Conservation (phyloP, 2,329 filamentous ascomycete species). For the Diplodia seriata region DNA sequence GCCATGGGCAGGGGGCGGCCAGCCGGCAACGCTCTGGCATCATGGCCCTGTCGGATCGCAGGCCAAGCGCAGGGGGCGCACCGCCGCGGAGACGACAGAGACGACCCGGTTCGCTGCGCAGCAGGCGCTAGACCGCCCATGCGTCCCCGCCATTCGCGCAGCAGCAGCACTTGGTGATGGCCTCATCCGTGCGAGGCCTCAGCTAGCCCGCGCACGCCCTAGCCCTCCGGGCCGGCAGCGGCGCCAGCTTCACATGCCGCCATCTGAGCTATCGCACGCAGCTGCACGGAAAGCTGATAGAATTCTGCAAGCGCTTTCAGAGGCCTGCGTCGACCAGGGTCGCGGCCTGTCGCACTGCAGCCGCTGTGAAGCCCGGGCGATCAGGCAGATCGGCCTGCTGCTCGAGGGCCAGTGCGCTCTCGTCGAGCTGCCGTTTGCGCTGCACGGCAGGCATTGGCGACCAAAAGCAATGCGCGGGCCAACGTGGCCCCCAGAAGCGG, state of each 20-base stretch:
- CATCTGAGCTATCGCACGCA: slow-evolving; percentile 27
- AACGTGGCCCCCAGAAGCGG: slow-evolving; percentile 8
- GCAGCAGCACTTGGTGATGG: background rate
- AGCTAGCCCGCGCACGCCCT: background rate
- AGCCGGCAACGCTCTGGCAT: slow-evolving; percentile 23
- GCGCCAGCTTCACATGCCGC: slow-evolving; percentile 9
- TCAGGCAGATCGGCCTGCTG: slow-evolving; percentile 22
- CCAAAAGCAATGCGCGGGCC: slow-evolving; percentile 17
- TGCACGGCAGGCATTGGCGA: slow-evolving; percentile 25
- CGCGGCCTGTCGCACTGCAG: slow-evolving; percentile 26
- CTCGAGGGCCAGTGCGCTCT: slow-evolving; percentile 16
- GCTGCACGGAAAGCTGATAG: slow-evolving; percentile 27
- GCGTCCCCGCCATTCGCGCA: slow-evolving; percentile 14
- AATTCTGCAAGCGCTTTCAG: slow-evolving; percentile 30
- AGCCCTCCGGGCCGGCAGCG: background rate
- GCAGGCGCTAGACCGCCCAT: slow-evolving; percentile 7
- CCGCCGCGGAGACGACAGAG: background rate
- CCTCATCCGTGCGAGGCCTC: background rate
- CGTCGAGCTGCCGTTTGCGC: slow-evolving; percentile 25
- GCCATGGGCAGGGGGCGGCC: slow-evolving; percentile 24
- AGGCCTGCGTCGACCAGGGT: slow-evolving; percentile 23
- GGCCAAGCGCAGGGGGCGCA: slow-evolving; percentile 13
- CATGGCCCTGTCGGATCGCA: slow-evolving; percentile 18
- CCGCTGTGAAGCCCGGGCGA: slow-evolving; percentile 30
- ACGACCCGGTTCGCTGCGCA: slow-evolving; percentile 18